phyloP scores from a whole-genome alignment of 2,329 filamentous ascomycete species.

The Neophaeococcomyces aloes region DNA sequence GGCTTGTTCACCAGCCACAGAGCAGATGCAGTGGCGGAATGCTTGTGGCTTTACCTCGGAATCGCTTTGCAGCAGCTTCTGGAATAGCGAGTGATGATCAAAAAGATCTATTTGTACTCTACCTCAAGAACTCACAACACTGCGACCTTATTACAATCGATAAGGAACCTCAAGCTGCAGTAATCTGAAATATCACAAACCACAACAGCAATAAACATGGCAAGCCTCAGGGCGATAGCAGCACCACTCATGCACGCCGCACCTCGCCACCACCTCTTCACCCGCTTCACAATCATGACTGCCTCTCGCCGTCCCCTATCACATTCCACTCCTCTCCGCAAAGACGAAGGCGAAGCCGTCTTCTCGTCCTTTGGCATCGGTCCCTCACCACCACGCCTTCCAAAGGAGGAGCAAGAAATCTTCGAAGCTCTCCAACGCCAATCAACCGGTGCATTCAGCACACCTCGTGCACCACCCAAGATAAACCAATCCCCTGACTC shows the following conservation, averaged over 20 bases:
- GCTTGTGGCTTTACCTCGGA: no score
- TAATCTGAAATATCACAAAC: no score
- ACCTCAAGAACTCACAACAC: no score
- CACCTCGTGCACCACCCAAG: conserved; percentile 36
- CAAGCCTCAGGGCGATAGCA: conserved; percentile 21
- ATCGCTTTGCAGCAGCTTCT: no score
- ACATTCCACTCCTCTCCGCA: background rate
- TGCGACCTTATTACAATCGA: no score
- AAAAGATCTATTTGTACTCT: no score
- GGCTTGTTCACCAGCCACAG: no score
- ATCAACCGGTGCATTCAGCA: conserved; percentile 69
- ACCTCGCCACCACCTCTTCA: conserved; percentile 13
- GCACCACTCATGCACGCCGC: conserved; percentile 9
- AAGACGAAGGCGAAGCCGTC: background rate
- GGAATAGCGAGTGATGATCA: no score
- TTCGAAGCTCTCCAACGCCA: conserved; percentile 75
- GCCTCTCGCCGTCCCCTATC: conserved; percentile 11
- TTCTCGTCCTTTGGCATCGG: conserved; percentile 12
- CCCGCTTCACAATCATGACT: conserved; percentile 13
- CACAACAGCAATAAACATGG: background rate
- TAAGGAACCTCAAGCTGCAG: no score
- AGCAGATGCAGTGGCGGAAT: no score
- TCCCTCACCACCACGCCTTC: conserved; percentile 74
- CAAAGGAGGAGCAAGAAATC: conserved; percentile 77
- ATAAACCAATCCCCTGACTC: conserved; percentile 42